Evolutionary conservation across 2,329 filamentous ascomycete genomes (phyloP).

Genomic region (Diaporthe nobilis): DNA sequence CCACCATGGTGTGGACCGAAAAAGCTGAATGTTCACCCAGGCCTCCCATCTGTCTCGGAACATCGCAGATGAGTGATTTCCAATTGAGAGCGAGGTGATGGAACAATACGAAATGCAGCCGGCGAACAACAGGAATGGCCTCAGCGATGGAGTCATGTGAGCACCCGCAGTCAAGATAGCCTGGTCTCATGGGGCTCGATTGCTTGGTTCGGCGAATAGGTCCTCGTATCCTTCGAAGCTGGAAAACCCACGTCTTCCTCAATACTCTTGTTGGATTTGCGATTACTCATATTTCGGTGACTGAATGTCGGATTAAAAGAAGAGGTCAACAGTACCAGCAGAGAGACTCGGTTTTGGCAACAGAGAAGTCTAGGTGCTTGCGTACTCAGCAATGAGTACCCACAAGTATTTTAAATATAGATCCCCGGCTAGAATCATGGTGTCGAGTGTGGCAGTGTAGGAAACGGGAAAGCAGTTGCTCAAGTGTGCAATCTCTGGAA

Average conservation of each 20-base stretch:
- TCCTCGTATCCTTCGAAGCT: not conserved
- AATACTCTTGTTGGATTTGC: not conserved
- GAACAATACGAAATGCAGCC: too few species aligned
- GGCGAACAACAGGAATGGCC: not conserved
- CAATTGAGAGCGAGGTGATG: not conserved
- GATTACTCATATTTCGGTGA: not conserved
- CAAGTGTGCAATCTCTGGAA: conserved; percentile 1
- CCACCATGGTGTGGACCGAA: not conserved
- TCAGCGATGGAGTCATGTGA: not conserved
- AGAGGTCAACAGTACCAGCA: not conserved
- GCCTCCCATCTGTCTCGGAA: not conserved
- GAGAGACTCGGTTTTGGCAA: not conserved
- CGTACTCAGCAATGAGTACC: not conserved
- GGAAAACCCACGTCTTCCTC: not conserved
- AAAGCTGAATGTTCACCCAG: too few species aligned
- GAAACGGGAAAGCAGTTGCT: not conserved
- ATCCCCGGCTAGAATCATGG: not conserved
- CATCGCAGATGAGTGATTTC: not conserved
- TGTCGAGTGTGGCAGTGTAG: conserved; percentile 6
- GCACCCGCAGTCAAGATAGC: not conserved
- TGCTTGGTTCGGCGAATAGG: not conserved
- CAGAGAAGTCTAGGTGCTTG: not conserved
- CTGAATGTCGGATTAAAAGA: not conserved
- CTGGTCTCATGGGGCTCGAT: not conserved
- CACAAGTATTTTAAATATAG: not conserved